Base-by-base conservation (phyloP, 2,329 filamentous ascomycete species). In the Talaromyces amestolkiae region DNA sequence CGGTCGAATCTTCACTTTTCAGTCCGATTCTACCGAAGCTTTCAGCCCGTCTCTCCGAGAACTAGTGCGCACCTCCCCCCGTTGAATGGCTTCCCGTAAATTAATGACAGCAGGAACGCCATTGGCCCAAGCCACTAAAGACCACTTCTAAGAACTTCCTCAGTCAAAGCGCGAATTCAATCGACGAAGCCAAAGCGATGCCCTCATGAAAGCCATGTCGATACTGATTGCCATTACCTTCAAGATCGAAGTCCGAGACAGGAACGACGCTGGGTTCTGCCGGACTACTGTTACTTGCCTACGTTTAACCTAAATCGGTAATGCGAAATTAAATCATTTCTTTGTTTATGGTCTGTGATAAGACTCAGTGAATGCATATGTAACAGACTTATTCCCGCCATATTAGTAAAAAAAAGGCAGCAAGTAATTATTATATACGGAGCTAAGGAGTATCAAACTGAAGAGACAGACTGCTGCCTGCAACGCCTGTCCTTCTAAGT, bases 21-120 rank as follows among this genome's bases (percentile, higher is more conserved):
- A 58, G 54, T 58, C 54, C 24, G 35, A 58, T 27, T 41, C 35
- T 41, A 58, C 54, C 24, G 35, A 41, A 8, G 54, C 35, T 24
- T 58, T 58, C 54, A 41, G 54, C 27, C 54, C 35, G 35, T 58
- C 54, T 58, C 54, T 58, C 35, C 35, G 19, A 58, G 54, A 58
- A 17, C 54, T 58, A 17, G 54, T 58, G 39, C 54, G 54, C 35
- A 27, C 11, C 35, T 41, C 33, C 15, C 11, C n/a, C 2, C 10
- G 9, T 27, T 27, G 39, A 27, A 58, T 24, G 7, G 11, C 4
- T 41, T 41, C 11, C 54, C 13, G 35, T 58, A 27, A 24, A 27
- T 35, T 58, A 58, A 58, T 15, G 2, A 41, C 3, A 58, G 54
- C 54, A 58, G 54, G 54, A 58, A 41, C 39, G 39, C 54, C 54